Base-by-base conservation (phyloP, 345 rosid species). In the Pistacia integerrima region DNA sequence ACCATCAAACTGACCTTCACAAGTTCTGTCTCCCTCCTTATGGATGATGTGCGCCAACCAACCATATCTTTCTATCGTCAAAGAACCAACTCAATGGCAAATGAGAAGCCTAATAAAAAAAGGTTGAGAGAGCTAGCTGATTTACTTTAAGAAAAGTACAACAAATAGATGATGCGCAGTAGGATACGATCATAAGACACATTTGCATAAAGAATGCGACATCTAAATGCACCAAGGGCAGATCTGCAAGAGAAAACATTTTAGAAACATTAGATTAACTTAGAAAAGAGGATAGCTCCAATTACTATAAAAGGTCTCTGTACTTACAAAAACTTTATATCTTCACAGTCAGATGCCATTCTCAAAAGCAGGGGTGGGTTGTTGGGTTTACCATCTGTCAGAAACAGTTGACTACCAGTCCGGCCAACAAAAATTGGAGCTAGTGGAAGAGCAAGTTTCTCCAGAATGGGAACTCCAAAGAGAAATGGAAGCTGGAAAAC, bases 31-130 rank as follows among this genome's bases (percentile, higher is more conserved):
- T 92, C 98, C 84, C 99, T 88, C 85, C 99, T 92, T 69, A 95
- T 86, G 70, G 99, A 95, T 64, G 99, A 96, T 67, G 98, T 96
- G 71, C 99, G 99, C 99, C 99, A 96, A 70, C 99, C 99, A 76
- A 96, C 99, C 99, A 96, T 93, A 84, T 96, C 98, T 93, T 82
- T 69, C 76, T 64, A 13, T 64, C 61, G 88, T 83, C 85, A 91
- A 91, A 83, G 85, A 87, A 66, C 69, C 59, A 72, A 46, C 17
- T 16, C 68, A 9, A 49, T 22, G 70, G 61, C 75, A n/a, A 67
- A 67, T 67, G 20, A 61, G 61, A 70, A 46, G 55, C 73, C 69
- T 22, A 74, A 69, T 28, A 41, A 68, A 11, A 46, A 61, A 56
- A 70, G 62, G 25, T 46, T 7, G 75, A 74, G 57, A 55, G 72